A percentile compares a stretch with the other conserved stretches of the same genome.
phyloP scores from a whole-genome alignment of 192 early-diverging fungal species.

The Diversispora eburnea region DNA sequence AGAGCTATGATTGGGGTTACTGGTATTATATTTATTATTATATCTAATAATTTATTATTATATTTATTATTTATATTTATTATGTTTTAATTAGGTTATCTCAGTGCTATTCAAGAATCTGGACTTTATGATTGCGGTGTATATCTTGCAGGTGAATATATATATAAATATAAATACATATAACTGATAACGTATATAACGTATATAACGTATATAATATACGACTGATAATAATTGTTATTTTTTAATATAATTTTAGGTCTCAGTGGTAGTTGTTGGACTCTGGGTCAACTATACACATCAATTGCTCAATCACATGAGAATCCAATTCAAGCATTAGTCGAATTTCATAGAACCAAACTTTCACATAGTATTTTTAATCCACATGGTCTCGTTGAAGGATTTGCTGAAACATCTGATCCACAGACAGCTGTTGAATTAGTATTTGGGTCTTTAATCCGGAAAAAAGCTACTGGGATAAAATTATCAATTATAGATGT shows the following conservation, averaged over 20 bases:
- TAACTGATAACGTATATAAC: no score
- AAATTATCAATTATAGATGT: slow-evolving; percentile 53
- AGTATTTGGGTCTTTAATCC: slow-evolving; percentile 40
- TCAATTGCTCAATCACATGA: not conserved
- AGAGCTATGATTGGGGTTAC: slow-evolving; percentile 76
- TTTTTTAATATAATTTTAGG: slow-evolving; percentile 34
- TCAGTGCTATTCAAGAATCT: slow-evolving; percentile 60
- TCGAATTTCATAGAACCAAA: slow-evolving; percentile 34
- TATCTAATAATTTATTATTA: not conserved
- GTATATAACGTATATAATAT: slow-evolving; percentile 34
- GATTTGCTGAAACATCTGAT: slow-evolving; percentile 28
- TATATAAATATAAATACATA: slow-evolving; percentile 45
- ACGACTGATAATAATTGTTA: not conserved
- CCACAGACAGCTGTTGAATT: slow-evolving; percentile 40
- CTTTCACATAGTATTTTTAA: slow-evolving; percentile 32
- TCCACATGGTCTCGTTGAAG: slow-evolving; percentile 36
- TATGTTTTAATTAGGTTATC: slow-evolving; percentile 44
- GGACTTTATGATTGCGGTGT: slow-evolving; percentile 68
- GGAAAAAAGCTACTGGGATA: slow-evolving; percentile 34
- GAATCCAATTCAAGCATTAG: slow-evolving; percentile 24
- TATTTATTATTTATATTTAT: not conserved
- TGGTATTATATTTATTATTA: slow-evolving; percentile 23
- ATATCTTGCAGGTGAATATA: slow-evolving; percentile 65
- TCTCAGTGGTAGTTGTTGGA: slow-evolving; percentile 65
- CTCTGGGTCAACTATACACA: slow-evolving; percentile 37